Evolutionary conservation across 2,329 filamentous ascomycete species (phyloP).

Genomic region (Fusarium vanettenii): DNA sequence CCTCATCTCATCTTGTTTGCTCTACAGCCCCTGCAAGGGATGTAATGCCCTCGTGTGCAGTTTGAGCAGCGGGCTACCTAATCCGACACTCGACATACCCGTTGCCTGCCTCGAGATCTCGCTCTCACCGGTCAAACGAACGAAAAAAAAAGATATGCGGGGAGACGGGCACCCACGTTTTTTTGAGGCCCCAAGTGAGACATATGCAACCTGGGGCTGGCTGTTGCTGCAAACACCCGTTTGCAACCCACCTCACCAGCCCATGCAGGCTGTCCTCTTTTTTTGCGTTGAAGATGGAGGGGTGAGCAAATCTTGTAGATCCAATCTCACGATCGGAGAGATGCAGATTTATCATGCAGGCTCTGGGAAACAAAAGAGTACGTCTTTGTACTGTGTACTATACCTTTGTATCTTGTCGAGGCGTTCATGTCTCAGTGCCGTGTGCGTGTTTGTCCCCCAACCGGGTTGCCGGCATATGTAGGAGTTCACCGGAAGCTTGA

Average conservation of each 20-base stretch:
- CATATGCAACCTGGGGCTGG: background rate
- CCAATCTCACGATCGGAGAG: background rate
- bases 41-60: background rate
- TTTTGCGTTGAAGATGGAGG: background rate
- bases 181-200: background rate
- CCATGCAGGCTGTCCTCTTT: background rate
- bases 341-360: background rate
- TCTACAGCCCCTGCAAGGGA: background rate
- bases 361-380: background rate
- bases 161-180: background rate
- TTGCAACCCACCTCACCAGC: background rate
- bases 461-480: background rate
- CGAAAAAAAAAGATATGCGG: background rate
- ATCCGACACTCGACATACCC: background rate
- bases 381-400: background rate
- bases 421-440: background rate
- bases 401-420: background rate
- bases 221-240: slow-evolving; percentile 5
- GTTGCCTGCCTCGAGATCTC: background rate
- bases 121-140: background rate
- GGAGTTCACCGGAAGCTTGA: background rate
- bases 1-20: background rate
- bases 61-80: background rate
- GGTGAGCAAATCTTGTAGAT: background rate
- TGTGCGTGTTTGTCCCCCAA: background rate